Percentiles rank a stretch among this genome's conserved stretches.
Evolutionary conservation across 768 basidiomycete species (phyloP).

Genomic region (Mycena sanguinolenta): DNA sequence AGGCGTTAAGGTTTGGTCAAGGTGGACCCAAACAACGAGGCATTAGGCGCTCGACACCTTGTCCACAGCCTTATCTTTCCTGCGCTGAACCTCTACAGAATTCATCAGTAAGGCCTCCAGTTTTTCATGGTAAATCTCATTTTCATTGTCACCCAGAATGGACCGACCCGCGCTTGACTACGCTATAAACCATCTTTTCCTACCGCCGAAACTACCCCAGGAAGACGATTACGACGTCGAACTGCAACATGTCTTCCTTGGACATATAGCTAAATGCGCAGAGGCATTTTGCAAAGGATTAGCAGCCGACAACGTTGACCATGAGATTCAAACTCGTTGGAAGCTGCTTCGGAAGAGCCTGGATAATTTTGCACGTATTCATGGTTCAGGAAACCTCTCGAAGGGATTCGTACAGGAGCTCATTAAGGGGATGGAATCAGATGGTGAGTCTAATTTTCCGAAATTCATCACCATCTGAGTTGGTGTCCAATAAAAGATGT

Average conservation of each 20-base stretch:
- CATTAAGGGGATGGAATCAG: constrained; percentile 2
- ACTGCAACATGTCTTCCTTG: constrained; percentile 45
- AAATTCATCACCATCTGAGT: neutral
- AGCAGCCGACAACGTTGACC: neutral
- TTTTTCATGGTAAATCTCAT: neutral
- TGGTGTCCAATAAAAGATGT: constrained; percentile 46
- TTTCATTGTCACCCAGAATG: neutral
- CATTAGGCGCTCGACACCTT: neutral
- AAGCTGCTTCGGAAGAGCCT: neutral
- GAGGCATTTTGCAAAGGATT: constrained; percentile 8
- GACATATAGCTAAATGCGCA: constrained; percentile 32
- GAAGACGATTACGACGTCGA: constrained; percentile 43
- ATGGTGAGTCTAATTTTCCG: constrained; percentile 1
- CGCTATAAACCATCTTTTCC: constrained; percentile 57
- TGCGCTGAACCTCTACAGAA: neutral
- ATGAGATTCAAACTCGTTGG: constrained; percentile 3
- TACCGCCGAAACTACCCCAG: constrained; percentile 57
- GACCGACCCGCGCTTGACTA: constrained; percentile 43
- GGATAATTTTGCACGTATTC: neutral
- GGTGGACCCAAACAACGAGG: neutral
- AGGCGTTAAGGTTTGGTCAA: neutral
- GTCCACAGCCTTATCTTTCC: neutral
- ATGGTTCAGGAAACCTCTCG: neutral
- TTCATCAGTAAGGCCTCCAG: neutral
- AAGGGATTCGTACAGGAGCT: constrained; percentile 34